Conservation (phyloP, 495 filamentous ascomycete genomes). For the Neurospora terricola region DNA sequence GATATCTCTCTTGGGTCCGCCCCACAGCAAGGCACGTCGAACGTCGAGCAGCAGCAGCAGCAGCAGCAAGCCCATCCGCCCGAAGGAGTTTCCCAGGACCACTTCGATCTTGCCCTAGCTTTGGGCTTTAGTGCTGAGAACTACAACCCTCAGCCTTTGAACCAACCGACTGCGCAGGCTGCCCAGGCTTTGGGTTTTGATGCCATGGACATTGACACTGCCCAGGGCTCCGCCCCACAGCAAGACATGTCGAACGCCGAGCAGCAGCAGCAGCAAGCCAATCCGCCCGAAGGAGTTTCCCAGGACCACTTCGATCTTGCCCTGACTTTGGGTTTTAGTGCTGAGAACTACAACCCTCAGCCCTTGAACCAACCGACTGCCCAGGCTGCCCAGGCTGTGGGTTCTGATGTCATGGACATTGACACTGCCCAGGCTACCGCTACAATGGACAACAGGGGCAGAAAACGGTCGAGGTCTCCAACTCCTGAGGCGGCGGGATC, state of each 20-base stretch:
- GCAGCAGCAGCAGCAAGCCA: neutral
- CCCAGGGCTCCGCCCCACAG: neutral
- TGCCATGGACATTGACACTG: neutral
- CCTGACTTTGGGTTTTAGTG: neutral
- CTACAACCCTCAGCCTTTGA: neutral
- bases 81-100: neutral
- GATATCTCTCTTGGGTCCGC: neutral
- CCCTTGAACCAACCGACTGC: neutral
- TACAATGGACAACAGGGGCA: neutral
- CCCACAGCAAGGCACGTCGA: neutral
- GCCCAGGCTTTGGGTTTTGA: neutral
- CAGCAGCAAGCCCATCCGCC: neutral
- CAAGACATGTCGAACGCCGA: neutral
- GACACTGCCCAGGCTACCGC: neutral
- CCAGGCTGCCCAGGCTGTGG: neutral
- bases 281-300: neutral
- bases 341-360: neutral
- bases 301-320: neutral
- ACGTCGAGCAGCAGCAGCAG: neutral
- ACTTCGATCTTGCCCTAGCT: neutral
- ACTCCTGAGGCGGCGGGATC: neutral
- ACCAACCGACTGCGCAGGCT: neutral
- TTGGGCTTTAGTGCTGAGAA: neutral
- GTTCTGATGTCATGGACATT: neutral
- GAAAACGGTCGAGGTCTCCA: neutral